Base-by-base conservation (phyloP, 805 yeast species). In the Metschnikowia amazonensis region DNA sequence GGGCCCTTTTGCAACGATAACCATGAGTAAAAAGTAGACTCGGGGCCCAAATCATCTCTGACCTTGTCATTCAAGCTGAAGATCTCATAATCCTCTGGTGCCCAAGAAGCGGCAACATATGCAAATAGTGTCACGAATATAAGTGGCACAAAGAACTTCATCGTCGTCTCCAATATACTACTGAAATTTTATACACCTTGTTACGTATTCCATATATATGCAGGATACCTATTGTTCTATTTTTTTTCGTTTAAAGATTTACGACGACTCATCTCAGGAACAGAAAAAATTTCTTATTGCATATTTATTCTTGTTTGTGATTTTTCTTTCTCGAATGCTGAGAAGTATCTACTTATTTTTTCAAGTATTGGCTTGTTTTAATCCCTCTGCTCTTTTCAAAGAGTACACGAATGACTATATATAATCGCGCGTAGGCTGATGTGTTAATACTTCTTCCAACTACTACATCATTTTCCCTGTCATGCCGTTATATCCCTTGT, bases 61-160 rank as follows among this genome's bases (percentile, higher is more conserved):
- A 90, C 62, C 38, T 80, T 82, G 44, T 83, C 81, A 46, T 82
- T 82, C 44, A 88, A 70, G 44, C 76, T 73, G 69, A 92, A 89
- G 45, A 92, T 81, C 66, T 90, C 97, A 28, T 84, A 73, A 63
- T 92, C 97, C 45, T 78, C 81, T 0, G 81, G 69, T 2, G 81
- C 60, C 80, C 89, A 85, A 29, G 55, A 47, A 10, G 69, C 56
- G 4, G 75, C 77, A 7, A 53, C 62, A 9, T 64, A 18, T 11
- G 52, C 53, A 1, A 66, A 35, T 2, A 62, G 29, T 17, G 58
- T 43, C 11, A 52, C 40, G 16, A 50, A 24, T 4, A 60, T 20
- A 1, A 59, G 33, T 25, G 56, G 45, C 8, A 50, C 34, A 32
- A 42, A 43, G 31, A 50, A 35, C 49, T 39, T 52, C 53, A 50